These are phyloP conservation scores for Cutaneotrichosporon cutaneum DNA, from an alignment of 1,284 basidiomycete species.

Conservation along the genomic window DNA sequence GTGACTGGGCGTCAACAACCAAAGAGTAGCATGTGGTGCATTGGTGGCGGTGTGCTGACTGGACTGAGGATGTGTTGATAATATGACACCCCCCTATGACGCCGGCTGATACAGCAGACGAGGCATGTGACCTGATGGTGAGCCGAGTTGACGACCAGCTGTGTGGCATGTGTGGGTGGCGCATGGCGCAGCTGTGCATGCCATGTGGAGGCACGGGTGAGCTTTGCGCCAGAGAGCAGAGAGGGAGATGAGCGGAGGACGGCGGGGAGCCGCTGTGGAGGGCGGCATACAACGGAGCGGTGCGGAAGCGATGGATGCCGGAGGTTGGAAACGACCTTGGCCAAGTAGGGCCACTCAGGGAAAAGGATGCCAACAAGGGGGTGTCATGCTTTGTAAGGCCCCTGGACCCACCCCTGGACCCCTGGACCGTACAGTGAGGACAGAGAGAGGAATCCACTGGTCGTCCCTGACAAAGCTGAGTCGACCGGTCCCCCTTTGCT, in stretches of 20 bases:
- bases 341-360: not conserved
- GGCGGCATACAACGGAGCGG: not conserved
- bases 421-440: too few relatives aligned
- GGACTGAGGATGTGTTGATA: too few relatives aligned
- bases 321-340: too few relatives aligned
- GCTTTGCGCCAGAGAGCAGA: not conserved
- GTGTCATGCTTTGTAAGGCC: constrained; percentile 8
- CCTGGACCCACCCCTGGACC: too few relatives aligned
- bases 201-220: not conserved
- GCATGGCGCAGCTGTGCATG: too few relatives aligned
- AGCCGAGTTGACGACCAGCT: not conserved
- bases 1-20: too few relatives aligned
- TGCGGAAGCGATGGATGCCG: not conserved
- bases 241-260: too few relatives aligned
- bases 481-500: too few relatives aligned
- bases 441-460: too few relatives aligned
- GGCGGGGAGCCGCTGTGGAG: not conserved
- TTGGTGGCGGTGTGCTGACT: too few relatives aligned
- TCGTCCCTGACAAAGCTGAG: not conserved
- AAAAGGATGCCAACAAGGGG: not conserved
- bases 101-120: not conserved
- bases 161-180: too few relatives aligned
- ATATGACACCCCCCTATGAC: not conserved
- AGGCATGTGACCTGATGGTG: not conserved
- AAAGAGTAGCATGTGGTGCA: too few relatives aligned